A percentile compares a stretch with the other conserved stretches of the same genome.
Conservation (phyloP, 208 protist species). For the Wallacemonas rigidus region DNA sequence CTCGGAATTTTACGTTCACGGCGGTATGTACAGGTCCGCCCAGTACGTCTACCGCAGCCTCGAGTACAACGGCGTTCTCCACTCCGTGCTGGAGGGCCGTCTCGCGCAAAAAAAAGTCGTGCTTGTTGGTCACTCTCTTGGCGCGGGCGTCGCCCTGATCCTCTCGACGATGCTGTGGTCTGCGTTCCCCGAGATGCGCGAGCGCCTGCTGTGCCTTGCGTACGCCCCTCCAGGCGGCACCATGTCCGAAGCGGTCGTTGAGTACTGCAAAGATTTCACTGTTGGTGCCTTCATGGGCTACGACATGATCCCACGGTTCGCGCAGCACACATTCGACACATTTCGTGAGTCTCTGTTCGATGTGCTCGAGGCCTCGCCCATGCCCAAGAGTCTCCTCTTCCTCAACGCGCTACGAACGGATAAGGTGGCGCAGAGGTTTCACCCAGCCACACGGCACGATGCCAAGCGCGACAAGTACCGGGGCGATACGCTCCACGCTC, state of each 20-base stretch:
- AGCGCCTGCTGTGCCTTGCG: constrained; percentile 69
- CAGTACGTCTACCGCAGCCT: constrained; percentile 60
- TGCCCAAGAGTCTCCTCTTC: constrained; percentile 73
- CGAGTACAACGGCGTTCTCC: constrained; percentile 62
- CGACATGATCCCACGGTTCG: constrained; percentile 80
- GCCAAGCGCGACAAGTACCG: not conserved
- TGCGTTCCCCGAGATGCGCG: constrained; percentile 38
- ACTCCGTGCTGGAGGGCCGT: constrained; percentile 39
- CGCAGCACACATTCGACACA: constrained; percentile 76
- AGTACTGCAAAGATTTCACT: constrained; percentile 68
- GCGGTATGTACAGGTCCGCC: constrained; percentile 73
- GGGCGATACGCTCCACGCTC: not conserved
- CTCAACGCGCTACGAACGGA: constrained; percentile 43
- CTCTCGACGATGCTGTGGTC: constrained; percentile 70
- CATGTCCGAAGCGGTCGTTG: constrained; percentile 64
- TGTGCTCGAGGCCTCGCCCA: constrained; percentile 47
- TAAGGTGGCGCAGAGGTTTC: constrained; percentile 27
- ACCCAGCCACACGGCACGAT: constrained; percentile 21
- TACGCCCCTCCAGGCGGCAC: constrained; percentile 82
- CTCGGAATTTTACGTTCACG: constrained; percentile 79
- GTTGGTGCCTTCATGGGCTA: constrained; percentile 71
- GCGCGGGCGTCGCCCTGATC: constrained; percentile 76
- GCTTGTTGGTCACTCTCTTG: constrained; percentile 87
- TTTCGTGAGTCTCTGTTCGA: constrained; percentile 81
- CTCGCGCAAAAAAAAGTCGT: constrained; percentile 49